phyloP scores from a whole-genome alignment of 768 basidiomycete genomes.

The Boletus coccyginus region DNA sequence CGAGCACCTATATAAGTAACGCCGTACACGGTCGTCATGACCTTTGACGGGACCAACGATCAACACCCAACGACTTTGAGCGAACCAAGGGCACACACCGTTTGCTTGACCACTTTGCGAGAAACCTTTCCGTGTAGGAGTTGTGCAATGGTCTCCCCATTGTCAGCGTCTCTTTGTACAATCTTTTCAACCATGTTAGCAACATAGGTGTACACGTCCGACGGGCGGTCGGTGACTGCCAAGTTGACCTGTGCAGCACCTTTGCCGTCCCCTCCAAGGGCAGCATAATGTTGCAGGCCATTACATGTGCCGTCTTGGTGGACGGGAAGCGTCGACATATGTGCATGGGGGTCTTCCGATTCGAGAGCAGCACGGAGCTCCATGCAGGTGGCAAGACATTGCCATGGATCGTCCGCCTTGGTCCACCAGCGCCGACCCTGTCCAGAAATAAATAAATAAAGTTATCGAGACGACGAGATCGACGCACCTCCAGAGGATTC shows the following conservation, averaged over 20 bases:
- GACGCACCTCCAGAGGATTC: slow-evolving; percentile 68
- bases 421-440: slow-evolving; percentile 87
- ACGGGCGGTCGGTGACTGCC: slow-evolving; percentile 75
- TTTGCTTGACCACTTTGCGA: slow-evolving; percentile 97
- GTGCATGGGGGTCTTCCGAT: slow-evolving; percentile 57
- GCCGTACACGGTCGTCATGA: slow-evolving; percentile 99
- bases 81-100: slow-evolving; percentile 45
- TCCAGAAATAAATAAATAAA: background rate
- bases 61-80: background rate
- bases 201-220: slow-evolving; percentile 94
- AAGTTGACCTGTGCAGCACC: slow-evolving; percentile 95
- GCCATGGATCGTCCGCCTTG: slow-evolving; percentile 94
- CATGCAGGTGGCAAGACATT: slow-evolving; percentile 89
- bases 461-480: background rate
- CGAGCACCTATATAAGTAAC: slow-evolving; percentile 95
- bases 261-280: slow-evolving; percentile 85
- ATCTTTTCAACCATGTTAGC: slow-evolving; percentile 78
- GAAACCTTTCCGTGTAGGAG: slow-evolving; percentile 75
- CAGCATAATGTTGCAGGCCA: slow-evolving; percentile 97
- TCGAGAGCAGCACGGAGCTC: slow-evolving; percentile 82
- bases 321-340: slow-evolving; percentile 73
- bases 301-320: slow-evolving; percentile 99
- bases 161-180: slow-evolving; percentile 53
- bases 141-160: slow-evolving; percentile 51
- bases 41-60: slow-evolving; percentile 38